Evolutionary conservation across 192 early-diverging fungal genomes (phyloP).

Genomic region (Cladochytrium replicatum): DNA sequence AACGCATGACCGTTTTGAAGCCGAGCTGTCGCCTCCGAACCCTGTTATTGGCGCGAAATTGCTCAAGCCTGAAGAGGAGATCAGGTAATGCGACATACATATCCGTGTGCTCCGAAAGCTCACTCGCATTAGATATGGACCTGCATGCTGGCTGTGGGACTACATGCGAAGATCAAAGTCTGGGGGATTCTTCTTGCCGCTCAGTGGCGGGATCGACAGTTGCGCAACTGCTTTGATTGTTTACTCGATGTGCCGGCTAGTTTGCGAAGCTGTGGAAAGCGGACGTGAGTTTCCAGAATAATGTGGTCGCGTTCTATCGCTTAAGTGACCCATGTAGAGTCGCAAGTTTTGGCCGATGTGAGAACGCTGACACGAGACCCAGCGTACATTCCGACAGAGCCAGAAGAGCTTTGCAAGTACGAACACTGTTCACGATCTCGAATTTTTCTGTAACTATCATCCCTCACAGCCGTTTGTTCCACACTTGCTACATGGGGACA

Average conservation of each 20-base stretch:
- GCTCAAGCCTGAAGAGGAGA: slow-evolving; percentile 81
- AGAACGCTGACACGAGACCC: slow-evolving; percentile 39
- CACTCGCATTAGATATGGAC: slow-evolving; percentile 52
- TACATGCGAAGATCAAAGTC: slow-evolving; percentile 86
- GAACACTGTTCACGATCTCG: slow-evolving; percentile 1
- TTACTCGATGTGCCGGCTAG: slow-evolving; percentile 81
- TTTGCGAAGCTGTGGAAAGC: slow-evolving; percentile 51
- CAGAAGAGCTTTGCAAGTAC: slow-evolving; percentile 73
- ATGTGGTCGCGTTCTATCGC: slow-evolving; percentile 9
- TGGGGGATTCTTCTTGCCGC: slow-evolving; percentile 87
- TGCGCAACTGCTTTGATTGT: slow-evolving; percentile 81
- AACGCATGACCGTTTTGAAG: slow-evolving; percentile 14
- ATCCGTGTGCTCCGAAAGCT: too few species aligned
- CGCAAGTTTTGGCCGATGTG: slow-evolving; percentile 65
- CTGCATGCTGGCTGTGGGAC: slow-evolving; percentile 99
- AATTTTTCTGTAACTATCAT: too few species aligned
- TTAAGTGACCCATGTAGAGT: slow-evolving; percentile 35
- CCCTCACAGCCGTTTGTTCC: slow-evolving; percentile 55
- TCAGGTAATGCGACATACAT: slow-evolving; percentile 33
- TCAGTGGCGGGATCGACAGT: slow-evolving; percentile 97
- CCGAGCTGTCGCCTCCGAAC: slow-evolving; percentile 26
- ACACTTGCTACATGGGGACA: slow-evolving; percentile 96
- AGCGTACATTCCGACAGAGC: slow-evolving; percentile 62
- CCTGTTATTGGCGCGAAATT: slow-evolving; percentile 35
- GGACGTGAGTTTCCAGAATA: slow-evolving; percentile 32